Evolutionary conservation across 2,329 filamentous ascomycete genomes (phyloP).

Genomic region (Claviceps spartinae): DNA sequence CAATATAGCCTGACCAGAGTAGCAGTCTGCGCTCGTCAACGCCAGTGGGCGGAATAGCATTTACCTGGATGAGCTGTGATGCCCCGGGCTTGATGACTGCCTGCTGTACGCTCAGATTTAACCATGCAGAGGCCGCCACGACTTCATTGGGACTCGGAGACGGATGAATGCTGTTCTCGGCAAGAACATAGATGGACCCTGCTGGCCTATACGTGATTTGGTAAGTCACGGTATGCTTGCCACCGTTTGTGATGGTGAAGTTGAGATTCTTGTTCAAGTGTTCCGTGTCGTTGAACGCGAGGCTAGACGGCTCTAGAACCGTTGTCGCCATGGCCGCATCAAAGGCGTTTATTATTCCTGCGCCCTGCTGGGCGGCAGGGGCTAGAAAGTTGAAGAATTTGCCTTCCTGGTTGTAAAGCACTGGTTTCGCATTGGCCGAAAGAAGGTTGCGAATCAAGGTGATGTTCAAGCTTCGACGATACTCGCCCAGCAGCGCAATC

Average conservation of each 20-base stretch:
- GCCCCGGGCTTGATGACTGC: background rate
- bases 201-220: constrained; percentile 32
- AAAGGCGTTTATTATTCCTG: constrained; percentile 30
- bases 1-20: constrained; percentile 30
- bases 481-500: constrained; percentile 26
- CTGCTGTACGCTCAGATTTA: background rate
- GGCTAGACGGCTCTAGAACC: constrained; percentile 34
- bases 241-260: constrained; percentile 40
- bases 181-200: constrained; percentile 34
- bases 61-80: background rate
- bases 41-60: constrained; percentile 24
- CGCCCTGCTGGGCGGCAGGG: constrained; percentile 42
- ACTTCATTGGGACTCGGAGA: constrained; percentile 27
- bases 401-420: constrained; percentile 26
- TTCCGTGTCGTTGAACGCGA: constrained; percentile 44
- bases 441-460: constrained; percentile 29
- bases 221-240: constrained; percentile 33
- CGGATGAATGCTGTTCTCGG: constrained; percentile 18
- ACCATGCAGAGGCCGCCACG: constrained; percentile 21
- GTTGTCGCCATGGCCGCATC: constrained; percentile 39
- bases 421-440: constrained; percentile 25
- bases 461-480: constrained; percentile 29
- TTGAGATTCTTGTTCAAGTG: constrained; percentile 18
- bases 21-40: constrained; percentile 20
- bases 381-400: constrained; percentile 22